Evolutionary conservation across 129 eudicot species (phyloP), one percentile per base, ranked within the genome.

Genomic region (Heracleum sosnowskyi): DNA sequence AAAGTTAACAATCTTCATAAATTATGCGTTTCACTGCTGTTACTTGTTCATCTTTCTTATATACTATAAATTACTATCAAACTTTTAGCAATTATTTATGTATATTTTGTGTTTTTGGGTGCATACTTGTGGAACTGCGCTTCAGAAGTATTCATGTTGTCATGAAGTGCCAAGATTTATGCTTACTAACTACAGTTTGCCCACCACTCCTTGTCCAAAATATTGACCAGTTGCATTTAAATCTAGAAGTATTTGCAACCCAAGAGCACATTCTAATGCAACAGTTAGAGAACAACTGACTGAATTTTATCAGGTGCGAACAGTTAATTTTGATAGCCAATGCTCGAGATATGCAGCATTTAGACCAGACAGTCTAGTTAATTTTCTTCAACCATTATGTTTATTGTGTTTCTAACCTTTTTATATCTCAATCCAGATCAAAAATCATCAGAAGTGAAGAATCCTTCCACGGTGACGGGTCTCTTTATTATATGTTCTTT

Each of bases 231-330:
- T 75, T 77, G 22, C 84, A 84, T 45, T 35, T 87, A 4, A 88
- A 91, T 73, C 69, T 95, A 45, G 86, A 81, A 83, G 86, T 89
- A 35, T 95, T 79, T 75, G 91, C 91, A 66, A 95, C 98, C 79
- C 94, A 85, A 81, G 98, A 83, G 49, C 85, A 69, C 87, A 86
- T 74, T 79, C 89, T 24, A 77, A 82, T 28, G 80, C 82, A 47
- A 85, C 88, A 29, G 44, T 86, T 36, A 78, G 86, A 53, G 96
- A 90, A 79, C 82, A 87, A 53, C 83, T 90, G n/a, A 69, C 24
- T 40, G 90, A 88, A 78, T 85, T 85, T 39, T 85, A 92, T n/a
- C 88, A 85, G 77, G 80, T 79, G 24, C 79, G 64, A 78, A 87
- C 78, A 13, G 79, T 85, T 47, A 62, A 78, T 41, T 87, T 88